Conservation (phyloP, 192 early-diverging fungal species). For the Linnemannia hyalina region DNA sequence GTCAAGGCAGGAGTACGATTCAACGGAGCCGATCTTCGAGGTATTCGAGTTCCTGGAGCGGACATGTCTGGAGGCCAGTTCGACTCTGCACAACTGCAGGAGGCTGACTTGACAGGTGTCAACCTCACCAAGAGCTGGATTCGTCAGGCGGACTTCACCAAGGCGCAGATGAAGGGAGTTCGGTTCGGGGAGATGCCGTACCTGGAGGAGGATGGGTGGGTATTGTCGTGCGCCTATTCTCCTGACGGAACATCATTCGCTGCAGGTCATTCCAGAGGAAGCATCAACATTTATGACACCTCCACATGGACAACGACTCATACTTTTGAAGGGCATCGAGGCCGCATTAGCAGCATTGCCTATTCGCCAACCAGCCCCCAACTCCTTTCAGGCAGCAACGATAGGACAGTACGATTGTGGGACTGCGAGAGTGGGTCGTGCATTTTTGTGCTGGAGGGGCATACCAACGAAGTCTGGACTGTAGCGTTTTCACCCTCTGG, state of each 20-base stretch:
- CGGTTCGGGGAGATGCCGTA: slow-evolving; percentile 11
- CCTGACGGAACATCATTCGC: not conserved
- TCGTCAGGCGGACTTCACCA: not conserved
- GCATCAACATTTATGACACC: not conserved
- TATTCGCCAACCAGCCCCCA: not conserved
- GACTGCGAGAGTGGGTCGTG: not conserved
- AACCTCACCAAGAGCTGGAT: slow-evolving; percentile 11
- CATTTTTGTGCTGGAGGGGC: not conserved
- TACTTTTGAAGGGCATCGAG: not conserved
- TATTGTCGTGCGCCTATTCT: not conserved
- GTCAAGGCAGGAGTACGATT: slow-evolving; percentile 3
- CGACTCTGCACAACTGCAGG: slow-evolving; percentile 6
- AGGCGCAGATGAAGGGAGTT: slow-evolving; percentile 7
- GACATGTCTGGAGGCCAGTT: slow-evolving; percentile 13
- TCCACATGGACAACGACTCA: not conserved
- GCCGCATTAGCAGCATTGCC: not conserved
- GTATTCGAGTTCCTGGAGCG: slow-evolving; percentile 21
- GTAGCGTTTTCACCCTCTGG: not conserved
- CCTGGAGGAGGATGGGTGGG: slow-evolving; percentile 1
- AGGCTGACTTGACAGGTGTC: not conserved
- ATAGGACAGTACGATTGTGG: slow-evolving; percentile 7
- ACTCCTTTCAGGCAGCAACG: not conserved
- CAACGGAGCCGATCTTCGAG: slow-evolving; percentile 11
- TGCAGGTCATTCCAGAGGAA: not conserved
- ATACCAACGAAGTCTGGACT: not conserved